Percentiles rank a stretch among this genome's conserved stretches.
phyloP scores from a whole-genome alignment of 2,329 filamentous ascomycete genomes.

The Sphaerulina musiva region DNA sequence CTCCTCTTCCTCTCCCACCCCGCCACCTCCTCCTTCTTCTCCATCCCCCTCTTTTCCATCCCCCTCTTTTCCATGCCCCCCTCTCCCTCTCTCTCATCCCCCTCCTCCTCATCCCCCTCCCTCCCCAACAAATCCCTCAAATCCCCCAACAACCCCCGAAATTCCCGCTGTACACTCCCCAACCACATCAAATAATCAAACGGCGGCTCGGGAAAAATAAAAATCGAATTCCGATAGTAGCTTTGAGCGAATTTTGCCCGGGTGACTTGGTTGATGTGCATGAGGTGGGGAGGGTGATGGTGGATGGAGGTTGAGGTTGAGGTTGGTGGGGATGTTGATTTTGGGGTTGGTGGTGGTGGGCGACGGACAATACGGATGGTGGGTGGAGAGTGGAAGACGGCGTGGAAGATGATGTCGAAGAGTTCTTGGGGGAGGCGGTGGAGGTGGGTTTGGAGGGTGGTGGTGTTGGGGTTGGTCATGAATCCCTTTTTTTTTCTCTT shows the following conservation, averaged over 20 bases:
- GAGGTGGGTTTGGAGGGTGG: background rate
- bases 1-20: background rate
- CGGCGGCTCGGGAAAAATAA: background rate
- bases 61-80: no score
- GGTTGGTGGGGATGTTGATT: no score
- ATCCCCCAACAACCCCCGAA: background rate
- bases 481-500: background rate
- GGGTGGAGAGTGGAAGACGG: background rate
- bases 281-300: background rate
- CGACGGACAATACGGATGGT: background rate
- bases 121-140: background rate
- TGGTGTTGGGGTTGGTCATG: background rate
- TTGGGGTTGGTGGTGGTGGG: no score
- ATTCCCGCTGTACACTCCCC: background rate
- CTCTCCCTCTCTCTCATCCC: no score
- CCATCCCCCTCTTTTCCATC: no score
- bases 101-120: background rate
- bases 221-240: background rate
- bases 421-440: background rate
- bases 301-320: background rate
- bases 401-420: conserved; percentile 1
- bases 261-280: background rate
- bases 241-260: background rate
- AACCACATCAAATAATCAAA: background rate
- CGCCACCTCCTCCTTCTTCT: background rate